phyloP scores from a whole-genome alignment of 2,329 filamentous ascomycete genomes.

The Talaromyces sp. region DNA sequence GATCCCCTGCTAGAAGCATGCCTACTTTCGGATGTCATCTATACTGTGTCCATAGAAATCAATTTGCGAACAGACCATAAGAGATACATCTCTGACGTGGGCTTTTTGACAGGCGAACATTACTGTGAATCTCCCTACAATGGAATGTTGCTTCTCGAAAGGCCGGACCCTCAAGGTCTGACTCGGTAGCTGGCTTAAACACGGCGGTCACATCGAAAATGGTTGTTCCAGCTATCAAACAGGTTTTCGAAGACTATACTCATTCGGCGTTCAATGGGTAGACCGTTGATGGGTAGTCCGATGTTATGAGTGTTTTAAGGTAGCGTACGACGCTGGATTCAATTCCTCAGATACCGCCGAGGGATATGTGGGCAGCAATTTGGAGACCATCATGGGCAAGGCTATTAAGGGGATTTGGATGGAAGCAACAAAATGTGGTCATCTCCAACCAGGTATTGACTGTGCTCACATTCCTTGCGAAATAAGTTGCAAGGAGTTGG shows the following conservation, averaged over 20 bases:
- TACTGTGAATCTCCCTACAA: slow-evolving; percentile 28
- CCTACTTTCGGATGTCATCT: too few relatives aligned
- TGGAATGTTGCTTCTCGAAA: slow-evolving; percentile 68
- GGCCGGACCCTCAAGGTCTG: slow-evolving; percentile 66
- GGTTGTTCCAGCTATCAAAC: slow-evolving; percentile 40
- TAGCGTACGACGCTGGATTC: slow-evolving; percentile 55
- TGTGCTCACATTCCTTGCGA: too few relatives aligned
- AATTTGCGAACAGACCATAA: too few relatives aligned
- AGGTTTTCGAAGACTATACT: not conserved
- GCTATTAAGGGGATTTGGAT: slow-evolving; percentile 57
- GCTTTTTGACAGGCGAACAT: not conserved
- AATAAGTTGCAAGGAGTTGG: not conserved
- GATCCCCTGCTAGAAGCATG: not conserved
- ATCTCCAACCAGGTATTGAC: slow-evolving; percentile 51
- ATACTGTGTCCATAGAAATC: too few relatives aligned
- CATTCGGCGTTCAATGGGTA: not conserved
- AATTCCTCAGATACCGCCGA: slow-evolving; percentile 58
- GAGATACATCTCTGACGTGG: not conserved
- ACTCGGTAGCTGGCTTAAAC: slow-evolving; percentile 61
- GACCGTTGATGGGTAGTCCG: slow-evolving; percentile 30
- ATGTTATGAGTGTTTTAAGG: slow-evolving; percentile 44
- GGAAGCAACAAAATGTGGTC: slow-evolving; percentile 56
- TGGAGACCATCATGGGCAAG: slow-evolving; percentile 53
- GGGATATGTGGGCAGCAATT: slow-evolving; percentile 52
- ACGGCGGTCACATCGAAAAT: slow-evolving; percentile 69